Conservation (phyloP, 371 early-diverging fungal species). For the Cokeromyces recurvatus region DNA sequence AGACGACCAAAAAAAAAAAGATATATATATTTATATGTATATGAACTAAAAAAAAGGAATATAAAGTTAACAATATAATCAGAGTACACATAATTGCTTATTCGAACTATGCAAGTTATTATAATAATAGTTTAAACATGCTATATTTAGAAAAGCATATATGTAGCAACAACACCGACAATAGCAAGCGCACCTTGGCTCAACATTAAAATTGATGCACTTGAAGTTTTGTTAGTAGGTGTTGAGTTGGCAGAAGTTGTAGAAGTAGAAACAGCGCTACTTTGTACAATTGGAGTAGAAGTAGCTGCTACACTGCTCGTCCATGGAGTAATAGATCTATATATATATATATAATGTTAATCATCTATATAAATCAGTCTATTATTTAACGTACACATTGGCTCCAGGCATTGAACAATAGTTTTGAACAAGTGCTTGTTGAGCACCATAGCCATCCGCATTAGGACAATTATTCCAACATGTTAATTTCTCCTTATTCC, state of each 20-base stretch:
- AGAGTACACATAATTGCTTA: too few relatives aligned
- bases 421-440: conserved; percentile 11
- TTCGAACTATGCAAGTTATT: too few relatives aligned
- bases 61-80: too few relatives aligned
- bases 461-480: conserved; percentile 27
- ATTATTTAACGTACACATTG: conserved; percentile 21
- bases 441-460: conserved; percentile 11
- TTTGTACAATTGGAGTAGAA: conserved; percentile 11
- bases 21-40: too few relatives aligned
- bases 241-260: conserved; percentile 3
- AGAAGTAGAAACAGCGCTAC: conserved; percentile 2
- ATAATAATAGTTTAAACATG: too few relatives aligned
- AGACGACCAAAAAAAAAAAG: too few relatives aligned
- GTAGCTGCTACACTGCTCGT: conserved; percentile 14
- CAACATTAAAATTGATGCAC: conserved; percentile 14
- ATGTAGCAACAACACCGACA: conserved; percentile 12
- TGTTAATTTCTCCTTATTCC: conserved; percentile 20
- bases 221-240: conserved; percentile 13
- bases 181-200: conserved; percentile 12
- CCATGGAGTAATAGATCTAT: conserved; percentile 24
- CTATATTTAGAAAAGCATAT: conserved; percentile 22
- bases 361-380: neutral
- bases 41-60: too few relatives aligned
- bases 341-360: neutral
- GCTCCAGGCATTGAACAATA: conserved; percentile 27